Evolutionary conservation across 306 rosid genomes (phyloP), one percentile per base, ranked within the genome.

Genomic region (Rosa chinensis): DNA sequence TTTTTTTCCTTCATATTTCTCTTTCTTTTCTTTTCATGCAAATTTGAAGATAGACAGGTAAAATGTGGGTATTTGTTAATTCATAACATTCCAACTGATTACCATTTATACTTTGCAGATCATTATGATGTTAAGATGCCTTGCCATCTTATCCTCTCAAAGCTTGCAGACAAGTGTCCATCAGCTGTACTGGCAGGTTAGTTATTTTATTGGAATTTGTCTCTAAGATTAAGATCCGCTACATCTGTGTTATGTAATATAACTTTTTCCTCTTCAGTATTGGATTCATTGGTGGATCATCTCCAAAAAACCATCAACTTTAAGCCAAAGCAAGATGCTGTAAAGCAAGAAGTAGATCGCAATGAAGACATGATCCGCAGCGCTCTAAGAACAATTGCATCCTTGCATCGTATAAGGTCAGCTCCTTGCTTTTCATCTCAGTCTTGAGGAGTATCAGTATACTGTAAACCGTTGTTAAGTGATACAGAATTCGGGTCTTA

Each of bases 311-410:
- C 99, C 56, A 96, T 93, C 37, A 91, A 91, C 81, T 96, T 93
- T 82, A 96, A 91, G 91, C 98, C 98, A 32, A 96, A 96, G 89
- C 97, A 79, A 89, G 97, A 96, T 80, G 98, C 99, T 64, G 99
- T 96, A 70, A 96, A 96, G 89, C 99, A 96, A 90, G 98, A 96
- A 87, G 98, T 96, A 55, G 99, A 96, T 86, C 98, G 99, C 70
- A 96, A 96, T 81, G 99, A 96, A 84, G 99, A 96, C 90, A 93
- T 96, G 99, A 93, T 96, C 81, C 97, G 99, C 80, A 96, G 99
- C 44, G 98, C 98, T 63, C 98, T 96, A 59, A 90, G 99, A 66
- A 98, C 99, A 45, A 89, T 96, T 88, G 96, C 97, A 48, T 91
- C 99, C 74, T 81, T 96, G 89, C 92, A 91, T 79, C 96, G 93